Percentiles rank a stretch among this genome's conserved stretches.
Conservation (phyloP, 176 grass and related monocot species). For the Triticum aestivum region DNA sequence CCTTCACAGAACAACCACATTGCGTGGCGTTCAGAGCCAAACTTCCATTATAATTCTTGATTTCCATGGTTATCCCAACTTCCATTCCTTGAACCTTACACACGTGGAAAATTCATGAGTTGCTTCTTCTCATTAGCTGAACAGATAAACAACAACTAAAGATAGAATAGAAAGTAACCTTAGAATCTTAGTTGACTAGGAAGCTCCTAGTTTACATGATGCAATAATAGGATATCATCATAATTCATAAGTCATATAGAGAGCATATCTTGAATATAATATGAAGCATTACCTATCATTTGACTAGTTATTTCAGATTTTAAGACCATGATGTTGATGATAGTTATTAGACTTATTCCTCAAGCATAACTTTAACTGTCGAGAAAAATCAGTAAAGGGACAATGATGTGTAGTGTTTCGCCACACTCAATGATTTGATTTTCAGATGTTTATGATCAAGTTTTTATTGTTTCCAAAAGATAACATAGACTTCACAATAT, state of each 20-base stretch:
- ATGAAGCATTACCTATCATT: not conserved
- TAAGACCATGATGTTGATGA: constrained; percentile 5
- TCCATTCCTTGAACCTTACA: constrained; percentile 98
- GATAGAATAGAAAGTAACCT: not conserved
- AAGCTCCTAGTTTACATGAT: not conserved
- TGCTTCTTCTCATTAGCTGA: constrained; percentile 36
- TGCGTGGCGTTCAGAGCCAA: constrained; percentile 55
- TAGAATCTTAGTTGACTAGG: not conserved
- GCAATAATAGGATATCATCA: not conserved
- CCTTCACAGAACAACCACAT: constrained; percentile 78
- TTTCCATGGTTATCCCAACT: constrained; percentile 75
- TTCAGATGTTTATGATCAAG: not conserved
- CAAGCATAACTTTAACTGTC: not conserved
- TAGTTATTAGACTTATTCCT: not conserved
- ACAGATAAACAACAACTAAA: constrained; percentile 10
- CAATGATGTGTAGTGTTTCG: not conserved
- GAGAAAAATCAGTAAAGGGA: not conserved
- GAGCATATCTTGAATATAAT: not conserved
- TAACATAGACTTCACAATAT: not conserved
- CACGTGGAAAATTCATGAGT: constrained; percentile 30
- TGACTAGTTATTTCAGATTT: not conserved
- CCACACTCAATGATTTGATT: not conserved
- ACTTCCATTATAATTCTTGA: constrained; percentile 75
- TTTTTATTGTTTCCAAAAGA: not conserved
- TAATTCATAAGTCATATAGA: not conserved